Evolutionary conservation across 805 yeast genomes (phyloP).

Genomic region (Candida railenensis): DNA sequence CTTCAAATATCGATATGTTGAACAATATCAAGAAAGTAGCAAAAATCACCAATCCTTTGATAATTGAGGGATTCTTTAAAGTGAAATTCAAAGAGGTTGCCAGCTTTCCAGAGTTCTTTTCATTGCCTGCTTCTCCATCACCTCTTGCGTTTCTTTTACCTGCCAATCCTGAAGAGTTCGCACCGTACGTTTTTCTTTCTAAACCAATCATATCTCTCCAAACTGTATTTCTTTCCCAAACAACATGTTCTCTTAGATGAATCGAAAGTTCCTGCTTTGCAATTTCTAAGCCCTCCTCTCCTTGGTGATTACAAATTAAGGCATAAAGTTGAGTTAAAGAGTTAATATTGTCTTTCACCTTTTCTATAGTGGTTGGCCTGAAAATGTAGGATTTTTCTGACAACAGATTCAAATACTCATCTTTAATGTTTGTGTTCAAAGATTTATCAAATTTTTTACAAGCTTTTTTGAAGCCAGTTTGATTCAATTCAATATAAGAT

Average conservation of each 20-base stretch:
- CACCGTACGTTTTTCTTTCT: constrained; percentile 83
- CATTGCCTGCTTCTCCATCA: constrained; percentile 16
- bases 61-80: constrained; percentile 30
- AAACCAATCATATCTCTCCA: constrained; percentile 58
- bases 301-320: constrained; percentile 34
- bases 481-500: constrained; percentile 50
- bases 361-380: constrained; percentile 26
- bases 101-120: constrained; percentile 8
- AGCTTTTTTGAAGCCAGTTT: constrained; percentile 53
- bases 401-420: constrained; percentile 45
- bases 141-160: constrained; percentile 13
- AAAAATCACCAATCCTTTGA: constrained; percentile 49
- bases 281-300: constrained; percentile 36
- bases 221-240: constrained; percentile 55
- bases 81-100: constrained; percentile 21
- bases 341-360: constrained; percentile 32
- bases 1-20: constrained; percentile 31
- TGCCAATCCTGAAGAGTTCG: constrained; percentile 26
- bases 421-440: constrained; percentile 42
- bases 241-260: constrained; percentile 53
- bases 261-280: constrained; percentile 57
- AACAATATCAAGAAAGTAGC: constrained; percentile 43
- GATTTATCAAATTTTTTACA: constrained; percentile 54
- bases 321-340: constrained; percentile 34
- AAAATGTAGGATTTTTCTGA: constrained; percentile 42